Evolutionary conservation across 2,329 filamentous ascomycete species (phyloP).

Genomic region (Camillea tinctor): DNA sequence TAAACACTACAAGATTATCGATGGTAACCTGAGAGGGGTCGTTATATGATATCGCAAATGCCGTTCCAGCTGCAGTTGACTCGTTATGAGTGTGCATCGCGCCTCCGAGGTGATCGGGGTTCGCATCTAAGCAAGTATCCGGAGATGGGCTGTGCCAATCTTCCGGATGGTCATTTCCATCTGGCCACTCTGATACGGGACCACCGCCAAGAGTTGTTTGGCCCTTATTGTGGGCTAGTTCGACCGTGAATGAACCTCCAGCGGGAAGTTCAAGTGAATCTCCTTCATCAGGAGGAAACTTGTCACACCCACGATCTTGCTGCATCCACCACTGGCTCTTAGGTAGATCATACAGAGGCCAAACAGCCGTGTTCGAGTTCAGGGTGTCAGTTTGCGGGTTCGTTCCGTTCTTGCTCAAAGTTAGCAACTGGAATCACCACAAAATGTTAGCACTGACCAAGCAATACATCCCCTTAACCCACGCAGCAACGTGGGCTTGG

Average conservation of each 20-base stretch:
- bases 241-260: constrained; percentile 46
- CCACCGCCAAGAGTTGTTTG: constrained; percentile 44
- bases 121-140: constrained; percentile 29
- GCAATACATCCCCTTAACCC: constrained; percentile 41
- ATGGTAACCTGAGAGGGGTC: constrained; percentile 47
- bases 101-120: constrained; percentile 31
- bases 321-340: constrained; percentile 52
- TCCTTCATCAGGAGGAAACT: constrained; percentile 23
- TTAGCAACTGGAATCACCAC: background rate
- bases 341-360: constrained; percentile 45
- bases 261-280: constrained; percentile 46
- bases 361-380: constrained; percentile 46
- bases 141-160: constrained; percentile 41
- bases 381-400: constrained; percentile 29
- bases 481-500: constrained; percentile 38
- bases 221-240: constrained; percentile 50
- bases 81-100: constrained; percentile 47
- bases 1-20: constrained; percentile 52
- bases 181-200: constrained; percentile 43
- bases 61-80: constrained; percentile 43
- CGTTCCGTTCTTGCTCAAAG: constrained; percentile 11
- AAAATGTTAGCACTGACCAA: constrained; percentile 16
- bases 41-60: constrained; percentile 51
- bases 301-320: constrained; percentile 45
- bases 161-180: constrained; percentile 44